Conservation (phyloP, 192 early-diverging fungal species). For the Coemansia pectinata region DNA sequence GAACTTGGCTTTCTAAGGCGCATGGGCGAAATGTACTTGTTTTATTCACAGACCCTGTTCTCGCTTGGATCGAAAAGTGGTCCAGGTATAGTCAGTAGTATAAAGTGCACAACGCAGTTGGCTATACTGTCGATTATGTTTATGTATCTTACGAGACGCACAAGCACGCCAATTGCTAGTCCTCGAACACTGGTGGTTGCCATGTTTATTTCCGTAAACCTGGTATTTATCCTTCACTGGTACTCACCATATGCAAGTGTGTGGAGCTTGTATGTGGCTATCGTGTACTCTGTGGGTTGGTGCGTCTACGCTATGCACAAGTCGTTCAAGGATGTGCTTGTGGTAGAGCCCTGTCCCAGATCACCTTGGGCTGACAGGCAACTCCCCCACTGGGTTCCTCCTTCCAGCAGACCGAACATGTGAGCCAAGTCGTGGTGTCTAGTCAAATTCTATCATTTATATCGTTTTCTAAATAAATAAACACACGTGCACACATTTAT, state of each 20-base stretch:
- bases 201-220: not conserved
- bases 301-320: not conserved
- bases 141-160: not conserved
- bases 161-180: not conserved
- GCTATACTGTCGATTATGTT: not conserved
- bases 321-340: not conserved
- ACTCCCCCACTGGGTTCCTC: too few relatives aligned
- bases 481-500: not conserved
- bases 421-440: not conserved
- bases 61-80: not conserved
- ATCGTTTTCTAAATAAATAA: not conserved
- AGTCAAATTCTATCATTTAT: not conserved
- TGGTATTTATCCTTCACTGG: not conserved
- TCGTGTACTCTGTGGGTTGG: not conserved
- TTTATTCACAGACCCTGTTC: not conserved
- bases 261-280: not conserved
- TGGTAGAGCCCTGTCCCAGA: not conserved
- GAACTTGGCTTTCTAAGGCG: not conserved
- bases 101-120: not conserved
- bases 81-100: not conserved
- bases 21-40: not conserved
- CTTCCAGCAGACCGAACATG: not conserved
- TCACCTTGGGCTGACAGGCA: too few relatives aligned
- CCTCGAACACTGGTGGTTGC: not conserved
- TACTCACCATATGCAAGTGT: not conserved